Evolutionary conservation across 306 rosid species (phyloP).

Genomic region (Quercus parvula): DNA sequence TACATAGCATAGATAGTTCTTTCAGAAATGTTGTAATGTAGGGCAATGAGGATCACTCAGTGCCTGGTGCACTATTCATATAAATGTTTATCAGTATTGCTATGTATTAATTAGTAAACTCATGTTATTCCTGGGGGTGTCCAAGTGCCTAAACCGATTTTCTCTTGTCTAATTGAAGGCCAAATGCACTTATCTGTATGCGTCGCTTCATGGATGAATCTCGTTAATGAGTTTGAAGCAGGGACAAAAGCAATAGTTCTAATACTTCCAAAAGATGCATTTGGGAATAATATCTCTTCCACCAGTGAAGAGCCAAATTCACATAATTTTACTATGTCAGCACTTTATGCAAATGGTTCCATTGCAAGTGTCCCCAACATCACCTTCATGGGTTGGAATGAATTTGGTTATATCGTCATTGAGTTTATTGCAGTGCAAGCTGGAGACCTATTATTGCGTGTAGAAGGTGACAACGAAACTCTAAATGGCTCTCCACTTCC

Average conservation of each 20-base stretch:
- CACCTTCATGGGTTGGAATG: conserved; percentile 63
- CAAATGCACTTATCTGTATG: conserved; percentile 61
- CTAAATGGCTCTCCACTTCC: conserved; percentile 67
- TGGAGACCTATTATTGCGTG: conserved; percentile 52
- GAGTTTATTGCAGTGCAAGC: conserved; percentile 55
- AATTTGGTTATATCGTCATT: conserved; percentile 51
- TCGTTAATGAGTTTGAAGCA: conserved; percentile 56
- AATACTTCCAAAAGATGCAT: conserved; percentile 80
- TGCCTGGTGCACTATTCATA: background rate
- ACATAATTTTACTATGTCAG: conserved; percentile 45
- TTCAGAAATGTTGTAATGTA: background rate
- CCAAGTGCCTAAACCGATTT: background rate
- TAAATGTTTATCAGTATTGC: background rate
- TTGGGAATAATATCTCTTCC: conserved; percentile 65
- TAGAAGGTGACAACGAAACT: conserved; percentile 67
- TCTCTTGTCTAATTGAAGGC: conserved; percentile 39
- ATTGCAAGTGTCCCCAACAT: conserved; percentile 40
- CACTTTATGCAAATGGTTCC: conserved; percentile 51
- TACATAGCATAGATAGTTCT: background rate
- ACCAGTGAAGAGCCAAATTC: conserved; percentile 37
- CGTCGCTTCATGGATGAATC: conserved; percentile 73
- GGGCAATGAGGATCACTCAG: background rate
- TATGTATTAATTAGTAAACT: background rate
- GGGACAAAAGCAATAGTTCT: conserved; percentile 57
- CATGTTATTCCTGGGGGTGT: background rate